Base-by-base conservation (phyloP, 129 eudicot genomes). In the Artemisia annua region DNA sequence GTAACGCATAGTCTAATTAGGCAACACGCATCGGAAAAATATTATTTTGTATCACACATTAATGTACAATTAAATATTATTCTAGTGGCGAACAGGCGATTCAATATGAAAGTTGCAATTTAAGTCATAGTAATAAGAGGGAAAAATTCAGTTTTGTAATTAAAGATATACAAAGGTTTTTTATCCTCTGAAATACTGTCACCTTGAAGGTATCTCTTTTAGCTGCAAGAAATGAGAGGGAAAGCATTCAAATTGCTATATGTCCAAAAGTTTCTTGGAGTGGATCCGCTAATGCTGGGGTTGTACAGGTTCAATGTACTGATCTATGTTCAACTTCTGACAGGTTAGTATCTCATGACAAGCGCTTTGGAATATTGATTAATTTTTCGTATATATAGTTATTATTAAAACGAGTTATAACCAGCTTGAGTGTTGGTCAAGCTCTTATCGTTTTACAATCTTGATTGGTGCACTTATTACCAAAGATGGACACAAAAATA, bases 201-300 rank as follows among this genome's bases (percentile, higher is more conserved):
- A 24, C 58, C 70, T 76, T 77, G 76, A 74, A 94, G 98, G 82
- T 90, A 78, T 90, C 95, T 59, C 92, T 94, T 72, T 83, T 94
- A 79, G 98, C 98, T 30, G 98, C 97, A 66, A 86, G 98, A 83
- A 94, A 94, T 68, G 98, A 94, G 86, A 94, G 98, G 71, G 97
- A 94, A 78, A 94, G 91, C 84, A 79, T 94, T 68, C 98, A 94
- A 78, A 84, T 94, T 84, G 96, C 98, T 77, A 74, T 94, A 77
- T 96, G 98, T 30, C 98, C 98, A 63, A 94, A 94, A 85, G 96
- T 94, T 76, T 87, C 96, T 39, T 94, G 98, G 98, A 86, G 83
- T 60, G 83, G 79, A 74, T 83, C 89, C 16, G 73, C 79, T 70
- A 78, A 76, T 72, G 98, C 97, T n/a, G 98, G 98, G 49, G 75